A percentile compares a stretch with the other conserved stretches of the same genome.
phyloP scores from a whole-genome alignment of 208 protist species.

The Entamoeba invadens region DNA sequence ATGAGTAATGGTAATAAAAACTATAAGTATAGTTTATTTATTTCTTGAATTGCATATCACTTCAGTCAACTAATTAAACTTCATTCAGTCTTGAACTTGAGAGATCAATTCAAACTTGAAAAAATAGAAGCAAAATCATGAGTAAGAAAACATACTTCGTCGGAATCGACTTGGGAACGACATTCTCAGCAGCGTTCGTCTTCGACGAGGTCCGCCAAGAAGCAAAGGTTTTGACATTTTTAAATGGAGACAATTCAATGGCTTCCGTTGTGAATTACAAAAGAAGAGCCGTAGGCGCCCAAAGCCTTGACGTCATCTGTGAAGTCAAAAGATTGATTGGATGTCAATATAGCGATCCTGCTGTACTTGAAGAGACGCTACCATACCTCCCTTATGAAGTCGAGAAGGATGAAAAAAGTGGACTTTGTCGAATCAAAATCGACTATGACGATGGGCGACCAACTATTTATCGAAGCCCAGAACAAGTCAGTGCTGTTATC shows the following conservation, averaged over 20 bases:
- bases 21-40: no score
- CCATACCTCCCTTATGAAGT: slow-evolving; percentile 69
- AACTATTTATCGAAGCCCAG: background rate
- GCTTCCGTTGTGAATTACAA: background rate
- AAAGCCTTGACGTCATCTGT: background rate
- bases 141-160: background rate
- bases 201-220: background rate
- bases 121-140: background rate
- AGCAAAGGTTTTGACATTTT: background rate
- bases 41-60: no score
- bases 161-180: slow-evolving; percentile 29
- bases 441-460: background rate
- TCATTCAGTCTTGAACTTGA: no score
- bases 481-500: slow-evolving; percentile 29
- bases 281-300: background rate
- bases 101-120: background rate
- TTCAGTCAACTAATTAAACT: no score
- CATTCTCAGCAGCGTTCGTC: background rate
- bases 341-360: background rate
- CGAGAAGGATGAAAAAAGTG: slow-evolving; percentile 48
- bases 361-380: slow-evolving; percentile 1
- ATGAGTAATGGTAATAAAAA: no score
- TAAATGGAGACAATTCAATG: background rate
- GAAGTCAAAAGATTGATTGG: slow-evolving; percentile 22
- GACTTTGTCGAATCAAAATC: slow-evolving; percentile 32